Base-by-base conservation (phyloP, 2,329 filamentous ascomycete genomes). In the Colletotrichum lini region DNA sequence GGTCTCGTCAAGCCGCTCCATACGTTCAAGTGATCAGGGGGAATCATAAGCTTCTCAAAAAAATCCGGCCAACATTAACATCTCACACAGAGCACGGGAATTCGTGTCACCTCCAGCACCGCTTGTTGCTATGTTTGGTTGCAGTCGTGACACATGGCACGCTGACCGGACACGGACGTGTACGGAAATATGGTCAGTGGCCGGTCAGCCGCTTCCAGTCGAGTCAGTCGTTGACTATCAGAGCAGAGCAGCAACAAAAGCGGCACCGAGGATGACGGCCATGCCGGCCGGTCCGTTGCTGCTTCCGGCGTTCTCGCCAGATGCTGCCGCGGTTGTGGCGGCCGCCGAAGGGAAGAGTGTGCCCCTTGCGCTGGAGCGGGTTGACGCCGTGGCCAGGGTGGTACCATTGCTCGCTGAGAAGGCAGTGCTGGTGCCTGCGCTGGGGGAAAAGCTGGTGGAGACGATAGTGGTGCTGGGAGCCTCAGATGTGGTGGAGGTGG, bases 81-180 rank as follows among this genome's bases (percentile, higher is more conserved):
- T 73, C 56, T 50, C 67, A 60, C 30, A 59, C 73, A 73, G 64
- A 57, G 71, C 71, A 74, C 71, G 58, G 47, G 45, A 54, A 38
- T 47, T 47, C 50, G 30, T 30, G 30, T 49, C 45, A 18, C 42
- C 35, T 60, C 60, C 53, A 60, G 62, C 52, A 56, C 57, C 57
- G 54, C 60, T 40, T 21, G 54, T 38, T 60, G 65, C 62, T 59
- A 68, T 58, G 65, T 52, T 38, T 72, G 71, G 49, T 74, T 45
- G 68, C n/a, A 65, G 71, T 74, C 71, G 54, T 73, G 63, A 74
- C 71, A 59, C 67, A 53, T 72, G 73, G 70, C 52, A 49, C 64
- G 61, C 62, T 57, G 60, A 21, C 50, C 57, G 42, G 49, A 42
- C 40, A 44, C 15, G 35, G 42, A 26, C 54, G 18, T 9, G 38